Percentiles rank a stretch among this genome's conserved stretches.
Evolutionary conservation across 176 grass and related monocot genomes (phyloP).

Genomic region (Elymus sibiricus): DNA sequence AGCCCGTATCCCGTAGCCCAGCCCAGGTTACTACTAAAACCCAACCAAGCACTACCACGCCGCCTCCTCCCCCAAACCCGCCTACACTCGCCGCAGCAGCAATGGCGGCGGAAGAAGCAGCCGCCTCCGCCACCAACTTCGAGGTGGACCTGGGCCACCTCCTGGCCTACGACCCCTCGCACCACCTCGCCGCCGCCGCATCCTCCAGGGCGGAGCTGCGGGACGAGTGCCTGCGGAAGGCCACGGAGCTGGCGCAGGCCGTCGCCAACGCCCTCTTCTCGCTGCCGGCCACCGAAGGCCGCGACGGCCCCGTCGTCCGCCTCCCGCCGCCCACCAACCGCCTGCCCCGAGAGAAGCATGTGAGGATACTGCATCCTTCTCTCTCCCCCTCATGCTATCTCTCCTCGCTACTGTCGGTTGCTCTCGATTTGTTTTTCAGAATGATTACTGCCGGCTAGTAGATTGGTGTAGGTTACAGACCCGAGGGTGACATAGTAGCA

Average conservation of each 20-base stretch:
- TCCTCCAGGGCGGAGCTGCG: constrained; percentile 58
- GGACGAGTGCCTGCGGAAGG: constrained; percentile 63
- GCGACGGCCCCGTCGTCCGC: constrained; percentile 70
- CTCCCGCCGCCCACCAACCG: constrained; percentile 52
- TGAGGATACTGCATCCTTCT: background rate
- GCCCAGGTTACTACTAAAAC: background rate
- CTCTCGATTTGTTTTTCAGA: background rate
- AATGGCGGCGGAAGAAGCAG: background rate
- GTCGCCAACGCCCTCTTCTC: constrained; percentile 70
- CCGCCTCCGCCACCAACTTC: background rate
- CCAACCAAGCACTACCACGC: background rate
- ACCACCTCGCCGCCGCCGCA: constrained; percentile 41
- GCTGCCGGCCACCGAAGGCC: constrained; percentile 54
- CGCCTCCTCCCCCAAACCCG: background rate
- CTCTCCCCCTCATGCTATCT: background rate
- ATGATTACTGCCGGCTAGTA: background rate
- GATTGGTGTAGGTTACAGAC: background rate
- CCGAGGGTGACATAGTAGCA: background rate
- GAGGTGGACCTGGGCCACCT: constrained; percentile 85
- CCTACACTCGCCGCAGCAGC: too few relatives aligned
- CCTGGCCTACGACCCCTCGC: constrained; percentile 62
- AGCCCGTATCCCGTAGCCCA: background rate
- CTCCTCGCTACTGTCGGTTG: background rate
- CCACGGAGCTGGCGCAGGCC: constrained; percentile 68
- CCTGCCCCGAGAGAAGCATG: constrained; percentile 87